Base-by-base conservation (phyloP, 2,329 filamentous ascomycete species). In the Coniosporium tulheliwenetii region DNA sequence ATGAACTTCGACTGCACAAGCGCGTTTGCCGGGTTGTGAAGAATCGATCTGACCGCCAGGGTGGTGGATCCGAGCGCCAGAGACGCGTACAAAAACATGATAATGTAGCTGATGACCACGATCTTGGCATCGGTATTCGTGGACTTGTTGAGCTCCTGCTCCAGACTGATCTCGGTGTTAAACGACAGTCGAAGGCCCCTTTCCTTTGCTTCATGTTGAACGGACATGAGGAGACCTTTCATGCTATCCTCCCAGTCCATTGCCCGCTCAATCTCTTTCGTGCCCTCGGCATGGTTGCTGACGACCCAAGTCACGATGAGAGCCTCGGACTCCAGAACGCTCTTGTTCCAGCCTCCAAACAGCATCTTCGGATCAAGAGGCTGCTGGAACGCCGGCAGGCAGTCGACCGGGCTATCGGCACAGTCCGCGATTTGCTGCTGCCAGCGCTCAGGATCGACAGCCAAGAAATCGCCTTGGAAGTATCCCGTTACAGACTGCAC, bases 81-180 rank as follows among this genome's bases (percentile, higher is more conserved):
- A 5, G 89, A 96, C 3, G 87, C 91, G 55, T 98, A 98, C 46
- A 98, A 64, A 61, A 98, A 98, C 91, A 98, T 98, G 65, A 95
- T 85, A 47, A 96, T 72, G 63, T 98, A 98, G 69, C 89, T 96
- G 61, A 98, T 81, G 41, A 89, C 77, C 16, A 98, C 78, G 52
- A 98, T 98, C 59, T 89, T 95, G 36, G 89, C 93, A 59, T 98
- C 91, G 0, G 91, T 96, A 60, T 98, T 98, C 39, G 86, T 95
- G 32, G 86, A 93, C 63, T 96, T 94, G 67, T 95, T 98, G 43
- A 98, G 70, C 56, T 98, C 91, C 56, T 95, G 75, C 57, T 96
- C 89, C 45, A 98, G 66, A 59, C 87, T 95, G 60, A 89, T 84
- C 62, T 98, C 91, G 0, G 91, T 93, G 39, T 79, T 93, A 69